phyloP scores from a whole-genome alignment of 1,284 basidiomycete genomes.

The Malassezia vespertilionis region DNA sequence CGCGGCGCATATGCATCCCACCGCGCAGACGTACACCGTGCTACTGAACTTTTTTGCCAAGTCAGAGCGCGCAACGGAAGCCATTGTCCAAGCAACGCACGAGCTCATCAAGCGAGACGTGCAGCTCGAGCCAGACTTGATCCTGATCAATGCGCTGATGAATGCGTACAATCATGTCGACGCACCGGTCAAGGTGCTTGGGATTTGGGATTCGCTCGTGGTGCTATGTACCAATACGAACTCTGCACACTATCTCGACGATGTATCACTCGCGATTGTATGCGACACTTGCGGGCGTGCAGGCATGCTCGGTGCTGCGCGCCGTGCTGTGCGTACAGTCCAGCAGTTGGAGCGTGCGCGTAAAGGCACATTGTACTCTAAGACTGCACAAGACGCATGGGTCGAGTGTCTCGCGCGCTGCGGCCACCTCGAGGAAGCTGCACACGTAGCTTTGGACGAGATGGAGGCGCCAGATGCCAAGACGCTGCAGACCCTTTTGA shows the following conservation, averaged over 20 bases:
- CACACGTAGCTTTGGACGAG: conserved; percentile 57
- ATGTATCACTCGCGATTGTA: conserved; percentile 65
- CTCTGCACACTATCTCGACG: conserved; percentile 51
- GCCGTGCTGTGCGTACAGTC: conserved; percentile 19
- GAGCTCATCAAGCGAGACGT: conserved; percentile 67
- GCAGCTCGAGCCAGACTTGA: conserved; percentile 60
- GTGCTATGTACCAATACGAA: conserved; percentile 20
- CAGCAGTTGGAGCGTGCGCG: conserved; percentile 15
- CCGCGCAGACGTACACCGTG: conserved; percentile 60
- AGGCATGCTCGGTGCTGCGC: conserved; percentile 30
- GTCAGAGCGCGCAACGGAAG: conserved; percentile 13
- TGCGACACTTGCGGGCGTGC: conserved; percentile 69
- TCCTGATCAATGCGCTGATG: conserved; percentile 78
- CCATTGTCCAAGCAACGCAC: conserved; percentile 59
- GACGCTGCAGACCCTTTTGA: conserved; percentile 47
- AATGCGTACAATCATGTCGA: conserved; percentile 71
- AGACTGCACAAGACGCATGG: conserved; percentile 60
- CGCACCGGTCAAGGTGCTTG: conserved; percentile 60
- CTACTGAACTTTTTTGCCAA: conserved; percentile 55
- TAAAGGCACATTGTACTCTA: conserved; percentile 50
- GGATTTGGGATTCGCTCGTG: conserved; percentile 67
- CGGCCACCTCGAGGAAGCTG: conserved; percentile 59
- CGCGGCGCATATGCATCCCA: conserved; percentile 55
- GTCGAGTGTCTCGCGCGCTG: conserved; percentile 75
- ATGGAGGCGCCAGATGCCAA: conserved; percentile 51